phyloP scores from a whole-genome alignment of 2,329 filamentous ascomycete species.

The Fusarium compactum region DNA sequence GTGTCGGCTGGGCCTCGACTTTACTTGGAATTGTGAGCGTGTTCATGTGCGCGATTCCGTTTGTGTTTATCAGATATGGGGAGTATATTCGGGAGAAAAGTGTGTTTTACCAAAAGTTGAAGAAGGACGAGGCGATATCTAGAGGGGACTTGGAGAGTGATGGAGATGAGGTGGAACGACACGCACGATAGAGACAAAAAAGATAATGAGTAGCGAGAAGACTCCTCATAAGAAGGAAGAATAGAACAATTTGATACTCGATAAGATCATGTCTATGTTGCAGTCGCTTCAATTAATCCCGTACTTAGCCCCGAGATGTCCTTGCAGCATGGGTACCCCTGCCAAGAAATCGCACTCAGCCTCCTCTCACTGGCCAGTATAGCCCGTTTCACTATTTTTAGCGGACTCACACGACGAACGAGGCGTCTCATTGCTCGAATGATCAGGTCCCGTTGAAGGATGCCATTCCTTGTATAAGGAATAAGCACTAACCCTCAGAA shows the following conservation, averaged over 20 bases:
- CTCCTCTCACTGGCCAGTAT: background rate
- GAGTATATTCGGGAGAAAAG: constrained; percentile 11
- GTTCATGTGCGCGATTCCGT: constrained; percentile 20
- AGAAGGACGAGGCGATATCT: constrained; percentile 6
- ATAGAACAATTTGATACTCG: background rate
- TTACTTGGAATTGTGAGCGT: constrained; percentile 1
- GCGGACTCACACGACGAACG: background rate
- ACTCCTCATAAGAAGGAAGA: background rate
- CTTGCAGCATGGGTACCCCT: background rate
- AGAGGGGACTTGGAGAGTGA: constrained; percentile 3
- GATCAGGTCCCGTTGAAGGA: background rate
- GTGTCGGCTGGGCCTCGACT: constrained; percentile 15
- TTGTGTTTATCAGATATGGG: constrained; percentile 14
- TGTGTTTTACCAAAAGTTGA: constrained; percentile 17
- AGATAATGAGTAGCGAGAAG: too few species aligned
- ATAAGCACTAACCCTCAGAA: background rate
- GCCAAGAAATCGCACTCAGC: background rate
- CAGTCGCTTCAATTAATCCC: too few species aligned
- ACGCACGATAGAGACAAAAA: background rate
- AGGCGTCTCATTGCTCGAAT: background rate
- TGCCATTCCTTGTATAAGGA: background rate
- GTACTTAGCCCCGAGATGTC: background rate
- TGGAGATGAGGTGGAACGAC: background rate
- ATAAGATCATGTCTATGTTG: background rate
- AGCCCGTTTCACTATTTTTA: background rate